phyloP scores from a whole-genome alignment of 2,329 filamentous ascomycete genomes.

The Sporothrix phasma region DNA sequence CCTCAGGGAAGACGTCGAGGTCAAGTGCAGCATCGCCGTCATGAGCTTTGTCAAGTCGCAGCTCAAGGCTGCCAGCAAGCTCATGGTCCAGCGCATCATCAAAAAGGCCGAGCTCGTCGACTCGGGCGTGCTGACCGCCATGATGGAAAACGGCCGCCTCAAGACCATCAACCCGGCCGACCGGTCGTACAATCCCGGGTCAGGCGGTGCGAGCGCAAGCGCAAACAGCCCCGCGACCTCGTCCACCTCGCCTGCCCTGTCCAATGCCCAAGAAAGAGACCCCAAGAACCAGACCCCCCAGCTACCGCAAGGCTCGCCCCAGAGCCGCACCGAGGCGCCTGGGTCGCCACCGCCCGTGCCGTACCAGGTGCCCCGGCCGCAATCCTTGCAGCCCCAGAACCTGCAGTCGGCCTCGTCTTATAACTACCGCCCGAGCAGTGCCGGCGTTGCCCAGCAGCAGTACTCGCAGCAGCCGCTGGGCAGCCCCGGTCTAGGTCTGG shows the following conservation, averaged over 20 bases:
- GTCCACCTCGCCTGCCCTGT: slow-evolving; percentile 16
- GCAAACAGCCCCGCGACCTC: slow-evolving; percentile 18
- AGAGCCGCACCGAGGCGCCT: not conserved
- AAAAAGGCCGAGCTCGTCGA: slow-evolving; percentile 63
- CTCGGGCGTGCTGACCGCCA: slow-evolving; percentile 53
- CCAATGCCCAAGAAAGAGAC: not conserved
- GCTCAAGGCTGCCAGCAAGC: slow-evolving; percentile 54
- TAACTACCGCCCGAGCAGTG: slow-evolving; percentile 24
- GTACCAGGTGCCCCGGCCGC: slow-evolving; percentile 34
- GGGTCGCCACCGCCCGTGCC: slow-evolving; percentile 27
- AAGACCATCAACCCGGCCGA: slow-evolving; percentile 49
- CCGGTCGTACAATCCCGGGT: slow-evolving; percentile 27
- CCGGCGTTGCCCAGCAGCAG: slow-evolving; percentile 24
- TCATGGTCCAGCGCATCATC: slow-evolving; percentile 58
- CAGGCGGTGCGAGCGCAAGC: not conserved
- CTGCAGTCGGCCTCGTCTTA: slow-evolving; percentile 24
- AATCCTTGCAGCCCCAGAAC: slow-evolving; percentile 25
- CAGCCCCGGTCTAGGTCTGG: not conserved
- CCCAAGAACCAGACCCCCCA: not conserved
- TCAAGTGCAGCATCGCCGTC: slow-evolving; percentile 58
- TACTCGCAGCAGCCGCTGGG: slow-evolving; percentile 13
- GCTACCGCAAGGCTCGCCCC: slow-evolving; percentile 5
- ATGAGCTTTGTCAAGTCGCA: slow-evolving; percentile 57
- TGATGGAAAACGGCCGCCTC: slow-evolving; percentile 56
- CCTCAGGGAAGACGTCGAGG: slow-evolving; percentile 60